Evolutionary conservation across 2,329 filamentous ascomycete species (phyloP), one percentile per base, ranked within the genome.

Genomic region (Chaetomiaceae sp.): DNA sequence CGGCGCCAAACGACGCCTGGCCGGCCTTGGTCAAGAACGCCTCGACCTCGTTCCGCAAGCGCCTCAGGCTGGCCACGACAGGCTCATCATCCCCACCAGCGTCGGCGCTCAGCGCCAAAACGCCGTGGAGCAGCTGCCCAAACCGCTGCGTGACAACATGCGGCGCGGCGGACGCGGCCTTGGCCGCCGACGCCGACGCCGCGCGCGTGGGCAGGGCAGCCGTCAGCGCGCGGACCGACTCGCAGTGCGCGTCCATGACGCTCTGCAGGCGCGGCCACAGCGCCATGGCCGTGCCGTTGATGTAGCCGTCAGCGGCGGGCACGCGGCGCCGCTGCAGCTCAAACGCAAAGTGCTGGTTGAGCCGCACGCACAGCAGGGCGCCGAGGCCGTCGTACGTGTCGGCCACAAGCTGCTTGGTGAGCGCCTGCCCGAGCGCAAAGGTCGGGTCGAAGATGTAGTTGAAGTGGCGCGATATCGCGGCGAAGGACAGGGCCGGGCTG

Each of bases 241-340:
- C 90, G 70, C 87, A 90, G 66, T 99, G 93, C 49, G 85, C 79
- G 65, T 96, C 91, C 83, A 99, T 95, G 60, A 96, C 84, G 50
- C 89, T 81, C 68, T 99, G 95, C 62, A 99, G 87, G 21, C 92
- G 85, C 7, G 93, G 93, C 93, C 93, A 99, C 5, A 99, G 80
- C 3, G 93, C 81, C 89, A 99, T 99, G 63, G 87, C 91, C 5
- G 89, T 95, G 40, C 83, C 91, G 66, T 99, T 99, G 65, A 96
- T 85, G 65, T 99, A 99, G 34, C 82, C 79, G 64, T 99, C 93
- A 2, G 89, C 84, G 5, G 89, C 85, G 0, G 93, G 93, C 1
- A 97, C 83, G 65, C 95, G 92, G 48, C 92, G 83, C 10, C 92
- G 81, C 68, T 99, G 93, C 30, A 97, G 77, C 68, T 95, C 89